phyloP scores from a whole-genome alignment of 2,329 filamentous ascomycete species.

The Leptographium wingfieldii region DNA sequence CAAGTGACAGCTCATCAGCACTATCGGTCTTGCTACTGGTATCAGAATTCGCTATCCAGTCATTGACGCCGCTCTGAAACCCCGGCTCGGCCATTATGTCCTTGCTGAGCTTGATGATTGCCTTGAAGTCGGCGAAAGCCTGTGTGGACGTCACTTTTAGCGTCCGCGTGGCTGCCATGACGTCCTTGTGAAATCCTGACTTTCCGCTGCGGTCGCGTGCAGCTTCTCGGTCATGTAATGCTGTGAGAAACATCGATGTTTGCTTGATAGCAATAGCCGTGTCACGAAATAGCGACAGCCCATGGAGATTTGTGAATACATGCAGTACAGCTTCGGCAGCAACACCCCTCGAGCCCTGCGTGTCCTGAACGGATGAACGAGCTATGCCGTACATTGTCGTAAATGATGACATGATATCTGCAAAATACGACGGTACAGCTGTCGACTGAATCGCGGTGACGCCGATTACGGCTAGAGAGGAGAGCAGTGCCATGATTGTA shows the following conservation, averaged over 20 bases:
- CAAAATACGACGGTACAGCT: neutral
- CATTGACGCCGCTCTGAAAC: slow-evolving; percentile 25
- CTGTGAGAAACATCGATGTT: slow-evolving; percentile 18
- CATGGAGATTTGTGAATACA: slow-evolving; percentile 22
- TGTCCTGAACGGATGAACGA: slow-evolving; percentile 1
- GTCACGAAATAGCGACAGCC: slow-evolving; percentile 25
- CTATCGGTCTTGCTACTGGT: neutral
- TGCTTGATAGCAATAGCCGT: slow-evolving; percentile 21
- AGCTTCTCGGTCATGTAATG: slow-evolving; percentile 20
- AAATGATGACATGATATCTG: neutral
- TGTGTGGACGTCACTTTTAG: slow-evolving; percentile 7
- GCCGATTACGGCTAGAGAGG: slow-evolving; percentile 14
- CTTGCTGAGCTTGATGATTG: slow-evolving; percentile 20
- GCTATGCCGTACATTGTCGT: slow-evolving; percentile 7
- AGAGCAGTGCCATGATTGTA: slow-evolving; percentile 28
- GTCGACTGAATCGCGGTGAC: slow-evolving; percentile 12
- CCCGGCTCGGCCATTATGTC: slow-evolving; percentile 19
- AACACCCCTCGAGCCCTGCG: neutral
- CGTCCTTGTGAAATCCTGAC: slow-evolving; percentile 20
- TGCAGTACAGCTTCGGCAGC: slow-evolving; percentile 13
- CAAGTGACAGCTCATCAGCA: slow-evolving; percentile 11
- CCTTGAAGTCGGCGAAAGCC: slow-evolving; percentile 17
- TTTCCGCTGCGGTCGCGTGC: slow-evolving; percentile 21
- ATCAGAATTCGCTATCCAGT: slow-evolving; percentile 16
- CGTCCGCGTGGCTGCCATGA: slow-evolving; percentile 19